Base-by-base conservation (phyloP, 129 eudicot species). In the Flaveria bidentis region DNA sequence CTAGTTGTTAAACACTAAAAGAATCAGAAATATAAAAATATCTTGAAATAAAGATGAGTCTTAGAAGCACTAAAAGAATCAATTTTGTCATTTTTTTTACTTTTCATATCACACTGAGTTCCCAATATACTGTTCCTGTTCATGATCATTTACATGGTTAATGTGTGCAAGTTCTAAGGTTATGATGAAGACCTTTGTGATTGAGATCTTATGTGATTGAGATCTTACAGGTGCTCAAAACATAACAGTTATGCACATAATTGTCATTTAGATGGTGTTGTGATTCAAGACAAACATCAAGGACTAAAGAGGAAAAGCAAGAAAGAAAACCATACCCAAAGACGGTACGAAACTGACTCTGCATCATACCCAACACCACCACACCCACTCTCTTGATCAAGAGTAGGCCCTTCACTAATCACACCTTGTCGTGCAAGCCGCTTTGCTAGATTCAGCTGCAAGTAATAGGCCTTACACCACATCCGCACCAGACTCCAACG, bases 361-460 rank as follows among this genome's bases (percentile, higher is more conserved):
- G 88, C 88, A 85, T 90, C 98, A 67, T 85, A 75, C 71, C 84
- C 76, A 22, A 74, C 82, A 6, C 42, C 82, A 33, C 72, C 80
- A 36, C 70, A 76, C 2, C 83, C 73, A 36, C 75, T 72, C 9
- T 85, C 86, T 46, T 73, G 85, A 72, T 63, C 44, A 77, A 86
- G 83, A 26, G 82, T 46, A 77, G 92, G 80, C 67, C 84, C 93
- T 18, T 86, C 80, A 69, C 80, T 87, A 22, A 90, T 70, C 2
- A 82, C 76, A 6, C 91, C 92, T 72, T 88, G 95, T 57, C 80
- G 74, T 0, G 85, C 75, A 44, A 93, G 80, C 57, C 96, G 71
- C 72, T 84, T 90, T 0, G 98, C 96, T n/a, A 93, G 82, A 63
- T 80, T 76, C 17, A 90, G 85, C 63, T 93, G 97, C 87, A 93